phyloP scores from a whole-genome alignment of 176 grass and related monocot genomes.

The Triticum dicoccoides region DNA sequence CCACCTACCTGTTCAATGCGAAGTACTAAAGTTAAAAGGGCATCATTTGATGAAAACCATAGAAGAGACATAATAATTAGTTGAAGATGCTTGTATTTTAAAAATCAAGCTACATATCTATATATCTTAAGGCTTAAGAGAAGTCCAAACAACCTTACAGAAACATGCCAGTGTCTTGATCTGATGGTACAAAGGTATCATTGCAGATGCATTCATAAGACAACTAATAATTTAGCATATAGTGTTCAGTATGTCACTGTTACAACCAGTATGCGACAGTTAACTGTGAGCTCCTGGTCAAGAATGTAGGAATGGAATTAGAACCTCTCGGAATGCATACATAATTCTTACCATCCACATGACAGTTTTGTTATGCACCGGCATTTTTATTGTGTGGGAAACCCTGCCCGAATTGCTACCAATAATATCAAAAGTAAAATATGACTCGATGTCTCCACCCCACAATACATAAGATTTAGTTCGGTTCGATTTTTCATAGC shows the following conservation, averaged over 20 bases:
- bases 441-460: not conserved
- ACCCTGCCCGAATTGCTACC: not conserved
- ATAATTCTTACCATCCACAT: not conserved
- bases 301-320: slow-evolving; percentile 9
- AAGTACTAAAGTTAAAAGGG: not conserved
- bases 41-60: not conserved
- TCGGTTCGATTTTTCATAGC: not conserved
- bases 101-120: slow-evolving; percentile 1
- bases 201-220: not conserved
- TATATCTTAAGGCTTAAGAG: not conserved
- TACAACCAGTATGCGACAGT: not conserved
- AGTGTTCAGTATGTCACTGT: not conserved
- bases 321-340: not conserved
- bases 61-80: not conserved
- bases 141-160: not conserved
- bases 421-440: slow-evolving; percentile 21
- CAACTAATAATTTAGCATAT: not conserved
- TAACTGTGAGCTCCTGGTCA: slow-evolving; percentile 7
- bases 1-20: slow-evolving; percentile 66
- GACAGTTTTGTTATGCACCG: not conserved
- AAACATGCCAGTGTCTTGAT: slow-evolving; percentile 4
- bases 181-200: not conserved
- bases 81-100: not conserved
- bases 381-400: not conserved
- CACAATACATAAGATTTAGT: not conserved